Evolutionary conservation across 768 basidiomycete species (phyloP).

Genomic region (Lyophyllum atratum): DNA sequence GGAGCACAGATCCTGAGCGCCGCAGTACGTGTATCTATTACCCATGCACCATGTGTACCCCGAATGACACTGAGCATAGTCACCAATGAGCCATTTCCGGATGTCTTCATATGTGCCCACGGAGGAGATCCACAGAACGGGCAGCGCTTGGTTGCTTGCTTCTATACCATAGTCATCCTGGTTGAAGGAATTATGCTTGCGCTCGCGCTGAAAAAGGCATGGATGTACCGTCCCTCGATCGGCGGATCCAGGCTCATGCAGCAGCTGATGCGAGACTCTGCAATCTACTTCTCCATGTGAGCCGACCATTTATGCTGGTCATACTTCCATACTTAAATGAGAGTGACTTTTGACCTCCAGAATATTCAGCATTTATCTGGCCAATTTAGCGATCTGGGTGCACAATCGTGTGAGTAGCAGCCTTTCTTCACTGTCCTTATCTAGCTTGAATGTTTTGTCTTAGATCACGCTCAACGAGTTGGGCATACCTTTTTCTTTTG

Average conservation of each 20-base stretch:
- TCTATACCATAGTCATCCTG: conserved; percentile 20
- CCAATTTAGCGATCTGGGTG: conserved; percentile 29
- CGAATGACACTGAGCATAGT: conserved; percentile 7
- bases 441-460: background rate
- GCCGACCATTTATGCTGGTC: conserved; percentile 4
- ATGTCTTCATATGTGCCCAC: conserved; percentile 31
- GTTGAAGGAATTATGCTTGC: conserved; percentile 27
- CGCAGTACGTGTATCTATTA: conserved; percentile 15
- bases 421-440: background rate
- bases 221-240: conserved; percentile 15
- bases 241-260: conserved; percentile 21
- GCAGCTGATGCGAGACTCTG: conserved; percentile 26
- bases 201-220: conserved; percentile 28
- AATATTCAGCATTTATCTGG: conserved; percentile 27
- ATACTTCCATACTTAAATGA: background rate
- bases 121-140: conserved; percentile 22
- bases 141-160: conserved; percentile 28
- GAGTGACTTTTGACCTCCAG: conserved; percentile 10
- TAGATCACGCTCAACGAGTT: conserved; percentile 29
- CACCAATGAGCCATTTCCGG: conserved; percentile 28
- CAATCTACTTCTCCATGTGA: conserved; percentile 30
- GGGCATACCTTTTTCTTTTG: conserved; percentile 29
- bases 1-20: conserved; percentile 18
- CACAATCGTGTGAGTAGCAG: conserved; percentile 18
- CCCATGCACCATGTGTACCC: background rate